Evolutionary conservation across 805 yeast genomes (phyloP).

Genomic region (Hanseniaspora valbyensis): DNA sequence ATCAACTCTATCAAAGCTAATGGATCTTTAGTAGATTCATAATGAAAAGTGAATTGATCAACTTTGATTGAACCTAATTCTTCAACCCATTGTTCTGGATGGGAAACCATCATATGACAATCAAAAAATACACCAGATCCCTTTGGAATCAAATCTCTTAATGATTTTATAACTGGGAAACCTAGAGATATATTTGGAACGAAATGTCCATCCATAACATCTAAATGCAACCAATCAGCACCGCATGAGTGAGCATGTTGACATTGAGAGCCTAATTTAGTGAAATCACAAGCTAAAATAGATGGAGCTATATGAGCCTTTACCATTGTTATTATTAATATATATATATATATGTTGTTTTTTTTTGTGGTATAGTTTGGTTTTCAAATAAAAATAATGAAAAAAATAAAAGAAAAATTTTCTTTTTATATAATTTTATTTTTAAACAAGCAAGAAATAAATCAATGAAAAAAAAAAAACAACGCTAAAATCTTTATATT

Average conservation of each 20-base stretch:
- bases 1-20: conserved; percentile 61
- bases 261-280: conserved; percentile 80
- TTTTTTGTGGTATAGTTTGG: not conserved
- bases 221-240: conserved; percentile 96
- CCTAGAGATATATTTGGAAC: conserved; percentile 96
- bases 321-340: conserved; percentile 40
- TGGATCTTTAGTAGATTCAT: conserved; percentile 80
- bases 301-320: conserved; percentile 87
- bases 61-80: conserved; percentile 91
- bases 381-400: too few relatives aligned
- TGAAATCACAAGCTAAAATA: conserved; percentile 82
- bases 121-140: conserved; percentile 53
- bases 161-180: conserved; percentile 70
- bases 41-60: conserved; percentile 91
- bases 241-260: conserved; percentile 64
- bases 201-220: conserved; percentile 97
- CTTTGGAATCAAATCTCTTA: conserved; percentile 68
- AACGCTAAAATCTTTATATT: too few relatives aligned
- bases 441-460: too few relatives aligned
- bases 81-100: conserved; percentile 88
- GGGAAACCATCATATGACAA: conserved; percentile 96
- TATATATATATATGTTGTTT: not conserved
- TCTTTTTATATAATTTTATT: too few relatives aligned
- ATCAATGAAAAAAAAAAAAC: too few relatives aligned
- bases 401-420: too few relatives aligned